Evolutionary conservation across 805 yeast species (phyloP), one percentile per base, ranked within the genome.

Genomic region (Zygoascus flipseniorum): DNA sequence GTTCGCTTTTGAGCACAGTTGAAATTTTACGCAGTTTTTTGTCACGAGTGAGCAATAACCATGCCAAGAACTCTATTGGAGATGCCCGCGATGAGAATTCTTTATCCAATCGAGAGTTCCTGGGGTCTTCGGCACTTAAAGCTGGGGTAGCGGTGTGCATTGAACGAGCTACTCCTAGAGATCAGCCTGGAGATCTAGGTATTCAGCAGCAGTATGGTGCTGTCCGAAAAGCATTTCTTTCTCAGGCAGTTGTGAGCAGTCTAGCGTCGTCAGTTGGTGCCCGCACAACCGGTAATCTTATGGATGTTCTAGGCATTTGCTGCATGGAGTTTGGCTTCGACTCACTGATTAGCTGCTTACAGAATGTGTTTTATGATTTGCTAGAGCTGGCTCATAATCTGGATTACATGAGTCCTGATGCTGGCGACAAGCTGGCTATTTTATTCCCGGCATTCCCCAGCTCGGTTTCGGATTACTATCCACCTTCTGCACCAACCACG

Each of bases 281-380:
- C 6, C 14, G 4, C 13, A 45, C 55, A 1, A 18, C 51, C 14
- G 16, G 32, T 2, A 19, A 43, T 8, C 42, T 60, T 37, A 52
- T 56, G 28, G 32, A 41, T n/a, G 42, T 51, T 5, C 48, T 60
- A 43, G 60, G 59, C 8, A 14, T 26, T 18, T 52, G 58, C 48
- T 43, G 85, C 39, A 83, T 81, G 56, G 95, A 87, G 66, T 87
- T 83, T 70, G 95, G 95, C 0, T 87, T 87, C 64, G 89, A 88
- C 61, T 64, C 76, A 2, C 74, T 83, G n/a, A 69, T 85, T 54
- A 75, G 75, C 54, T 83, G 86, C 2, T 66, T 88, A 28, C 78
- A 86, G 56, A 92, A 85, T 58, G 75, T 86, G 1, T 78, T 85
- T 60, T 84, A 82, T 63, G 81, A 77, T 51, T 69, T 78, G 31